Evolutionary conservation across 441 rosid species (phyloP).

Genomic region (Jatropha multifida): DNA sequence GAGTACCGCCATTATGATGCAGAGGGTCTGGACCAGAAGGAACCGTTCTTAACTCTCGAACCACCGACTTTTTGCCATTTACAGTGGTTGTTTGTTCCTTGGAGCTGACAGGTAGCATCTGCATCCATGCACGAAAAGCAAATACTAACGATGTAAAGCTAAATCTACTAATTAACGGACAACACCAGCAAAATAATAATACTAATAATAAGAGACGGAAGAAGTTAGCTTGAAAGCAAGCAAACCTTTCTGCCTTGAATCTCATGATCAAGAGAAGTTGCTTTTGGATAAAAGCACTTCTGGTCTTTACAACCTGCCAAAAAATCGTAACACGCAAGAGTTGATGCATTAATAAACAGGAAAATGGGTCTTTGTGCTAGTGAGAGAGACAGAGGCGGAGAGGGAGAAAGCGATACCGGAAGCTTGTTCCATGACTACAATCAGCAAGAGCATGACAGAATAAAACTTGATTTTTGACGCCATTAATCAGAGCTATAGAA

Average conservation of each 20-base stretch:
- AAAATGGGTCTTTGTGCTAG: too few relatives aligned
- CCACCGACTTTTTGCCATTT: constrained; percentile 16
- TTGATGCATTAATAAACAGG: background rate
- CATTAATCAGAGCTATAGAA: constrained; percentile 10
- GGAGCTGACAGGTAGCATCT: background rate
- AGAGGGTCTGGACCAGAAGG: constrained; percentile 82
- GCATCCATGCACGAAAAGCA: background rate
- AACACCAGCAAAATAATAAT: too few relatives aligned
- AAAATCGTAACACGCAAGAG: background rate
- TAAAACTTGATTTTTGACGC: constrained; percentile 18
- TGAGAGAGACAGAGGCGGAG: background rate
- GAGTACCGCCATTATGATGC: constrained; percentile 64
- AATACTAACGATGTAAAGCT: too few relatives aligned
- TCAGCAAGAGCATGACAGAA: constrained; percentile 21
- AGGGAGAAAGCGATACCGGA: constrained; percentile 27
- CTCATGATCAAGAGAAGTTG: constrained; percentile 2
- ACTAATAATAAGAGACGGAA: too few relatives aligned
- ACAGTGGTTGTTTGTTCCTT: background rate
- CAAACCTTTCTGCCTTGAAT: constrained; percentile 44
- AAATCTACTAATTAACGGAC: too few relatives aligned
- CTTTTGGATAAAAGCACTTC: constrained; percentile 22
- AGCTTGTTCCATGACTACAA: constrained; percentile 34
- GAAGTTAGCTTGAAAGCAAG: background rate
- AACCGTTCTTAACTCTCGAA: constrained; percentile 47
- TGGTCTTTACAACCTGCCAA: constrained; percentile 34